These are phyloP conservation scores for Madurella mycetomatis DNA, from an alignment of 2,329 filamentous ascomycete genomes.

Conservation along the genomic window DNA sequence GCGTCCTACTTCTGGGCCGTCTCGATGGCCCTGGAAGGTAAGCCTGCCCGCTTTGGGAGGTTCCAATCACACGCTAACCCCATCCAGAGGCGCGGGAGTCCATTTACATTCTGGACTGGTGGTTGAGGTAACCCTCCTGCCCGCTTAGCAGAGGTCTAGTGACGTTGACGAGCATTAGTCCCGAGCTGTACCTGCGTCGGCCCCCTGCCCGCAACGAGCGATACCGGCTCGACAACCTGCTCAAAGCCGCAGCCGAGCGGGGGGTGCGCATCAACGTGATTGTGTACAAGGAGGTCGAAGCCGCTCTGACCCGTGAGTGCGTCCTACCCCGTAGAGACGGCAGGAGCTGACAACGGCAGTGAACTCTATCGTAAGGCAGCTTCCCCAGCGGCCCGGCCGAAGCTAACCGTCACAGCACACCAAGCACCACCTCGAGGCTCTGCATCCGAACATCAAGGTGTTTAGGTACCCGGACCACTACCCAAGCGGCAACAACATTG, in stretches of 20 bases:
- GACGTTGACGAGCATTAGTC: conserved; percentile 36
- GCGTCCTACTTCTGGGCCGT: conserved; percentile 84
- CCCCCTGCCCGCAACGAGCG: conserved; percentile 77
- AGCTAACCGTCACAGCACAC: conserved; percentile 55
- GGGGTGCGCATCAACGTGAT: conserved; percentile 82
- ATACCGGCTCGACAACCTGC: conserved; percentile 79
- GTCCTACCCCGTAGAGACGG: conserved; percentile 23
- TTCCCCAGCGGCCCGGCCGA: neutral
- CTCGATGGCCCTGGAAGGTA: conserved; percentile 67
- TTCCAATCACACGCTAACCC: conserved; percentile 11
- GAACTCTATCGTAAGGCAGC: conserved; percentile 27
- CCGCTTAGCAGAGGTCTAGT: neutral
- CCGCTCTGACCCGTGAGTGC: conserved; percentile 70
- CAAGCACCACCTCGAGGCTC: conserved; percentile 68
- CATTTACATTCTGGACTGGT: conserved; percentile 87
- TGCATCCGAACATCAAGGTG: conserved; percentile 81
- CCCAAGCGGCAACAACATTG: conserved; percentile 65
- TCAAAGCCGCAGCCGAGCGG: conserved; percentile 74
- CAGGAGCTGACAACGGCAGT: conserved; percentile 19
- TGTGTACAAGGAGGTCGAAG: conserved; percentile 87
- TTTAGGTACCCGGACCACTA: conserved; percentile 88
- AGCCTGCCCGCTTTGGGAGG: neutral
- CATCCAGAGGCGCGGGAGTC: conserved; percentile 61
- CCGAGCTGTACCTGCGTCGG: conserved; percentile 80
- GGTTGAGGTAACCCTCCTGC: conserved; percentile 51